Percentiles rank a stretch among this genome's conserved stretches.
Conservation (phyloP, 257 asterid species). For the Jacaranda mimosifolia region DNA sequence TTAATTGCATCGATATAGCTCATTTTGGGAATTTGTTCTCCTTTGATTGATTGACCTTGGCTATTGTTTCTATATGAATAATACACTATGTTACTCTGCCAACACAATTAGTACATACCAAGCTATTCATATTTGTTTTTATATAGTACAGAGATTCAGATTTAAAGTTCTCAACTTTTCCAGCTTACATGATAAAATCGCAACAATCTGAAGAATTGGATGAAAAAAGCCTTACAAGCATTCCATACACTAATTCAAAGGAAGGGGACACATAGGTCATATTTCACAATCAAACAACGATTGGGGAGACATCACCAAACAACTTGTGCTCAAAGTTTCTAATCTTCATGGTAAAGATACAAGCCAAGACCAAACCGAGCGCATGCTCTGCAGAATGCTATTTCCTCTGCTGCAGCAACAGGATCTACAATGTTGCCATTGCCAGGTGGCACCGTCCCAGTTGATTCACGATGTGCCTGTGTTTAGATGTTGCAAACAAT, state of each 20-base stretch:
- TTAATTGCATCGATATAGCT: too few relatives aligned
- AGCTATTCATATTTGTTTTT: background rate
- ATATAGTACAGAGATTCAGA: background rate
- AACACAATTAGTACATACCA: background rate
- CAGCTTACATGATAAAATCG: constrained; percentile 3
- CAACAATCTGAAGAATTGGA: constrained; percentile 2
- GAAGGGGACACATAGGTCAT: background rate
- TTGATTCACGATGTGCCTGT: constrained; percentile 94
- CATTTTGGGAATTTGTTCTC: too few relatives aligned
- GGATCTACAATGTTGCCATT: constrained; percentile 56
- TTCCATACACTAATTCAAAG: constrained; percentile 26
- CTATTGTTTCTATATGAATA: background rate
- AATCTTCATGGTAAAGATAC: constrained; percentile 81
- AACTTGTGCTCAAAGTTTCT: constrained; percentile 30
- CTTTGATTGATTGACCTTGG: background rate
- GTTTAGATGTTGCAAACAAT: constrained; percentile 2
- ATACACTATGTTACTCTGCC: background rate
- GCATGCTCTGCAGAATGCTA: constrained; percentile 95
- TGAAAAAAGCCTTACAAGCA: constrained; percentile 5
- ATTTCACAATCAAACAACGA: constrained; percentile 25
- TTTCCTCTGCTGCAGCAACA: constrained; percentile 92
- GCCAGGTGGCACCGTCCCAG: constrained; percentile 75
- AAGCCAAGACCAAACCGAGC: constrained; percentile 96
- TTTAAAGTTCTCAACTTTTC: background rate
- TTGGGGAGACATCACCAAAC: constrained; percentile 10